Evolutionary conservation across 257 asterid species (phyloP), one percentile per base, ranked within the genome.

Genomic region (Ehretia macrophylla): DNA sequence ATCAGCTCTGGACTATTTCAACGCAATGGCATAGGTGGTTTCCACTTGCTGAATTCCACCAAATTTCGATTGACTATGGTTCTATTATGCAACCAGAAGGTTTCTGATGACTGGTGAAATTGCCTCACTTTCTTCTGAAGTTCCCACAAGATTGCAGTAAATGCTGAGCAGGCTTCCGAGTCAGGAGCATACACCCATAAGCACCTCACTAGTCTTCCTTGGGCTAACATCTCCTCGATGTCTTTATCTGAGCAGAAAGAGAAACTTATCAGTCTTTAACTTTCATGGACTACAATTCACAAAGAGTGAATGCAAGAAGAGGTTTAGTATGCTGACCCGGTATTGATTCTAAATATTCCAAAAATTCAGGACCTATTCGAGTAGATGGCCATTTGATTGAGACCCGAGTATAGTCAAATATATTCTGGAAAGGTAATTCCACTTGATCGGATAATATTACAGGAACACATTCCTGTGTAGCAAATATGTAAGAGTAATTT

Each of bases 341-440:
- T 65, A 92, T 88, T 32, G 95, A 81, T 75, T 81, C 93, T 71
- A 92, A 74, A 82, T 88, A 86, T 27, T 88, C 90, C 76, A 92
- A 48, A 62, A 92, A 88, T 64, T 76, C 68, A 8, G 84, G 75
- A 61, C 91, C 97, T 49, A 83, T 84, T 32, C 67, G 81, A 58
- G 85, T 73, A 54, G 91, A 86, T 56, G 99, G 99, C 97, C 95
- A 86, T 72, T 92, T 92, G 44, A 92, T 92, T 65, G 99, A 88
- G 65, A 92, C 78, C 69, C 76, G 81, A 32, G 85, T n/a, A 69
- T 81, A 88, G 77, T 86, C 95, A 3, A 92, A 67, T 38, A 85
- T 78, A 56, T 84, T 77, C 68, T 92, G 96, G 68, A 88, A 89
- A 14, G 99, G 99, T 65, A 88, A 72, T 71, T 92, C 99, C 60